Percentiles rank a stretch among this genome's conserved stretches.
These are phyloP conservation scores for Marasmius tenuissimus DNA, from an alignment of 1,284 basidiomycete species.

Conservation along the genomic window DNA sequence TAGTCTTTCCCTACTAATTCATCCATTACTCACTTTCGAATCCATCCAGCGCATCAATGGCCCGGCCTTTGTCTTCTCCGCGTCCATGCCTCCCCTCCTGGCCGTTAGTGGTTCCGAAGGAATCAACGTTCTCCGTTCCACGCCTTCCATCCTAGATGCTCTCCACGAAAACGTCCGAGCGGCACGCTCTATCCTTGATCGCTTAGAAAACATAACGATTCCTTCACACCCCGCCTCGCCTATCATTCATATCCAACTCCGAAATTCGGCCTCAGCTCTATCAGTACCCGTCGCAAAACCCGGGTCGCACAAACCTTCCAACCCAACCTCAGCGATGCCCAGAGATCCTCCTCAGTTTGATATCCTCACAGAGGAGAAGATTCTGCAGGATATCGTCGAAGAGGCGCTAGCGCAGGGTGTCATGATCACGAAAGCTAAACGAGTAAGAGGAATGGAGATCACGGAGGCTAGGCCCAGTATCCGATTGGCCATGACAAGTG, in stretches of 20 bases:
- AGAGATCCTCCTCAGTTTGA: conserved; percentile 43
- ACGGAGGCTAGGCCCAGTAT: conserved; percentile 86
- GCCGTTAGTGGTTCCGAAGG: conserved; percentile 86
- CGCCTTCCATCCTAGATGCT: conserved; percentile 71
- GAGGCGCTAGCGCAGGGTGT: conserved; percentile 78
- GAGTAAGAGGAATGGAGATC: conserved; percentile 80
- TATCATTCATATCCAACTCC: conserved; percentile 83
- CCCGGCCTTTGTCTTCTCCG: conserved; percentile 94
- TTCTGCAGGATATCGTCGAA: conserved; percentile 89
- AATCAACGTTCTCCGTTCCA: conserved; percentile 74
- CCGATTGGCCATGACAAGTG: conserved; percentile 78
- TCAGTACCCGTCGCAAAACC: conserved; percentile 17
- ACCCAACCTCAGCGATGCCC: conserved; percentile 41
- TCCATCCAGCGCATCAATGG: conserved; percentile 88
- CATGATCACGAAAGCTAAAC: conserved; percentile 79
- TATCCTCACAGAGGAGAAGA: conserved; percentile 70
- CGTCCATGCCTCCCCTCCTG: conserved; percentile 89
- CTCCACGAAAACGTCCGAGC: conserved; percentile 83
- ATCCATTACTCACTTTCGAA: neutral
- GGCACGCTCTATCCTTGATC: conserved; percentile 78
- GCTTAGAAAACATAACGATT: conserved; percentile 79
- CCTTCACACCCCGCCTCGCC: conserved; percentile 86
- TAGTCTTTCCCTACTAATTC: neutral
- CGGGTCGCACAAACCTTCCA: conserved; percentile 36
- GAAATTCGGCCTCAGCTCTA: conserved; percentile 33